Evolutionary conservation across 139 green algal genomes (phyloP).

Genomic region (Volvox reticuliferus): DNA sequence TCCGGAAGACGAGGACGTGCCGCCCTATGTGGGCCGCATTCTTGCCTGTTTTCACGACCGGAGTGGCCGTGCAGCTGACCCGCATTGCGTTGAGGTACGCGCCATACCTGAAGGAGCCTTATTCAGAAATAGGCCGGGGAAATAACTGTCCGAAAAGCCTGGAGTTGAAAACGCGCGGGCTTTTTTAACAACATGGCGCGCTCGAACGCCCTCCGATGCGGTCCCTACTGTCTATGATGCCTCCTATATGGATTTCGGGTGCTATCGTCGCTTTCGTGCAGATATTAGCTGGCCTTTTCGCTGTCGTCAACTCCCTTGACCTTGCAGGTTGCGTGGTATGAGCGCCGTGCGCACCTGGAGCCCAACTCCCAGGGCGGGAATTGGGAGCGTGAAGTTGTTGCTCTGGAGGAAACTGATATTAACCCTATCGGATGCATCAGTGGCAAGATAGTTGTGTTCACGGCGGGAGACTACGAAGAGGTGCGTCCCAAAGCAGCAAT

Average conservation of each 20-base stretch:
- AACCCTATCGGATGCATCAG: slow-evolving; percentile 69
- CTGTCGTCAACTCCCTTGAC: neutral
- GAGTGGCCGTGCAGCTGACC: neutral
- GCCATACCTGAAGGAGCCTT: neutral
- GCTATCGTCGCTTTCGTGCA: neutral
- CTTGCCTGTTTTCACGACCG: neutral
- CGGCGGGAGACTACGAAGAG: slow-evolving; percentile 45
- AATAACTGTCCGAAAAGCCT: neutral
- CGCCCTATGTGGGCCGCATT: slow-evolving; percentile 14
- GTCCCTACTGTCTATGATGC: neutral
- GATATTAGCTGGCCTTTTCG: neutral
- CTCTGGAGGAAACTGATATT: slow-evolving; percentile 56
- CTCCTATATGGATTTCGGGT: neutral
- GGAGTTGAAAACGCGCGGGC: neutral
- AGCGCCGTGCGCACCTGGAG: slow-evolving; percentile 41
- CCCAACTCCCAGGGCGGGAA: neutral
- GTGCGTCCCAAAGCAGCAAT: slow-evolving; percentile 4
- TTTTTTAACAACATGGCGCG: slow-evolving; percentile 2
- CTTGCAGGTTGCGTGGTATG: slow-evolving; percentile 61
- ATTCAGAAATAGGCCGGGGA: neutral
- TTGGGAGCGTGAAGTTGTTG: slow-evolving; percentile 56
- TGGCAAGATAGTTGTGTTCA: slow-evolving; percentile 50
- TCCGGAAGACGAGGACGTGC: slow-evolving; percentile 23
- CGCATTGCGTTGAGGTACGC: slow-evolving; percentile 44
- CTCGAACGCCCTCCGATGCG: neutral